A percentile compares a stretch with the other conserved stretches of the same genome.
Conservation (phyloP, 1,284 basidiomycete genomes). For the Boletus semigastroideus region DNA sequence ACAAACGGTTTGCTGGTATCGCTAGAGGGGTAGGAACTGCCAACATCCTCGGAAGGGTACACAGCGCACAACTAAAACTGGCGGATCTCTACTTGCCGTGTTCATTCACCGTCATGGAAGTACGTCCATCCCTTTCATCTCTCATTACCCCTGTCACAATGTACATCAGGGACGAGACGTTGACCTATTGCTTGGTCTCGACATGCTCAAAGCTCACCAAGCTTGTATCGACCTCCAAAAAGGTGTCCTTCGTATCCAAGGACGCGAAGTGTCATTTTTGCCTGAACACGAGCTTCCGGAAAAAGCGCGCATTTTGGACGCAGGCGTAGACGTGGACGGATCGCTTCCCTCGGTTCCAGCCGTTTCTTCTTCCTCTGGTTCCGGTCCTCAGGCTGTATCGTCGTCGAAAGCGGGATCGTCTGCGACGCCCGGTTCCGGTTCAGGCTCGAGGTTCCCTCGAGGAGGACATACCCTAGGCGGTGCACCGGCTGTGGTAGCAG, state of each 20-base stretch:
- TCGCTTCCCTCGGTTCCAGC: constrained; percentile 17
- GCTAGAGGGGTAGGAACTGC: constrained; percentile 97
- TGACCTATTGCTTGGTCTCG: constrained; percentile 92
- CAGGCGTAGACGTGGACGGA: constrained; percentile 24
- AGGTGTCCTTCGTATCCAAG: constrained; percentile 86
- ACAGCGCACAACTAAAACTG: constrained; percentile 90
- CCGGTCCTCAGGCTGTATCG: constrained; percentile 11
- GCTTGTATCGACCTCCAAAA: constrained; percentile 92
- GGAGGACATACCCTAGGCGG: constrained; percentile 54
- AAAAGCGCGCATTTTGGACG: constrained; percentile 56
- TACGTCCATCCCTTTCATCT: constrained; percentile 27
- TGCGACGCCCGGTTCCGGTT: constrained; percentile 7
- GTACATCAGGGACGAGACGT: constrained; percentile 74
- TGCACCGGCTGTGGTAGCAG: constrained; percentile 19
- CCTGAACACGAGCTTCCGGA: constrained; percentile 93
- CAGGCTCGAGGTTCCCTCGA: constrained; percentile 53
- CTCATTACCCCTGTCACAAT: neutral
- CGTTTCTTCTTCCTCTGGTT: constrained; percentile 4
- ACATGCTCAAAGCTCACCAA: constrained; percentile 98
- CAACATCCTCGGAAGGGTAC: constrained; percentile 91
- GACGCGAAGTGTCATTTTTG: constrained; percentile 83
- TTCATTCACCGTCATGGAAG: constrained; percentile 95
- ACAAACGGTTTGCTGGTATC: constrained; percentile 85
- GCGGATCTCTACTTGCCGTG: constrained; percentile 84
- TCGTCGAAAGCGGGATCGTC: constrained; percentile 12